phyloP scores from a whole-genome alignment of 306 rosid species.

The Citrullus colocynthis region DNA sequence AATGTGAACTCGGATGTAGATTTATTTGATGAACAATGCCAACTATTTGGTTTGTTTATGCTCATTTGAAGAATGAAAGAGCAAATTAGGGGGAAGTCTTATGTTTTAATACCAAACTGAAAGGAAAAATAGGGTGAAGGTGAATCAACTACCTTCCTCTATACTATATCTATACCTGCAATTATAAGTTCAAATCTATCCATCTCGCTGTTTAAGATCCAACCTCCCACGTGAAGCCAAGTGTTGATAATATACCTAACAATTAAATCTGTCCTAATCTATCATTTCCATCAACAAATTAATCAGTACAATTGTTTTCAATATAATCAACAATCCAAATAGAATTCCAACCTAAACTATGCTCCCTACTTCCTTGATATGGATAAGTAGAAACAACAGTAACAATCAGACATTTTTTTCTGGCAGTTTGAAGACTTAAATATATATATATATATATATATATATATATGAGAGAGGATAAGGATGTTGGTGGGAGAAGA shows the following conservation, averaged over 20 bases:
- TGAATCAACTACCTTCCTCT: neutral
- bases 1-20: neutral
- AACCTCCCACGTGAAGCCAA: neutral
- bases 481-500: conserved; percentile 1
- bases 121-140: neutral
- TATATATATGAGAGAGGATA: neutral
- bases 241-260: neutral
- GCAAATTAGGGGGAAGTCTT: neutral
- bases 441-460: neutral
- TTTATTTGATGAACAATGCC: neutral
- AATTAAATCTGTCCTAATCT: neutral
- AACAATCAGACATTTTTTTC: neutral
- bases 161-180: neutral
- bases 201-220: neutral
- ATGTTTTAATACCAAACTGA: neutral
- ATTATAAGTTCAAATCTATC: neutral
- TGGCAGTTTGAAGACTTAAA: neutral
- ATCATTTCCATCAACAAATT: neutral
- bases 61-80: neutral
- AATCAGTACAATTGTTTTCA: neutral
- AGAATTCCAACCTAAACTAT: neutral
- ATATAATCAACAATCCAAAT: neutral
- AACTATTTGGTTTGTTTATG: neutral
- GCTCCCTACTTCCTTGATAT: neutral
- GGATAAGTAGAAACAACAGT: neutral